phyloP scores from a whole-genome alignment of 1,139 yeast species.

The Candida smagusa region DNA sequence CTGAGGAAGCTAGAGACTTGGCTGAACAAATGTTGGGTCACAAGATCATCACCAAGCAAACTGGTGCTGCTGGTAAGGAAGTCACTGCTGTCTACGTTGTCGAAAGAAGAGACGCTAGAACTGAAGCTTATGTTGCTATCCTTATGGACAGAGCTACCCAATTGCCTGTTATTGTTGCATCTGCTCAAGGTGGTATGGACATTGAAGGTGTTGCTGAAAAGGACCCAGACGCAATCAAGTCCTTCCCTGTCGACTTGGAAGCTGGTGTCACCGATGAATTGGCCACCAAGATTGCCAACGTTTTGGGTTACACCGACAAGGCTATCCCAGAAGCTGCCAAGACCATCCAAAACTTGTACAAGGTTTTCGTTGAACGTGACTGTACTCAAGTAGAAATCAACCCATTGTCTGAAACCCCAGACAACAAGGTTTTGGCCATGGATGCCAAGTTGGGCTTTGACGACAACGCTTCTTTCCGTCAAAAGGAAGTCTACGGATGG shows the following conservation, averaged over 20 bases:
- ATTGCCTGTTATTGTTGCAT: constrained; percentile 90
- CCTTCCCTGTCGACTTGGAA: constrained; percentile 75
- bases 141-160: constrained; percentile 91
- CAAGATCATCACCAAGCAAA: constrained; percentile 95
- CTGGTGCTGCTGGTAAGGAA: constrained; percentile 95
- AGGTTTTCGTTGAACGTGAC: constrained; percentile 85
- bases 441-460: constrained; percentile 99
- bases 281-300: constrained; percentile 74
- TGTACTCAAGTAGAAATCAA: constrained; percentile 98
- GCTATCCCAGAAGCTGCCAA: constrained; percentile 87
- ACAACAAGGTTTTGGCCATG: constrained; percentile 92
- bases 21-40: constrained; percentile 90
- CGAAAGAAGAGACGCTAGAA: constrained; percentile 88
- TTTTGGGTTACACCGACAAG: constrained; percentile 74
- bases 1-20: constrained; percentile 83
- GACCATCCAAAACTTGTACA: constrained; percentile 81
- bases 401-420: constrained; percentile 93
- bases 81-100: constrained; percentile 96
- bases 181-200: constrained; percentile 99
- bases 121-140: constrained; percentile 94
- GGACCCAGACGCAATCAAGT: constrained; percentile 89
- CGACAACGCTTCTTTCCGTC: constrained; percentile 95
- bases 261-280: constrained; percentile 76
- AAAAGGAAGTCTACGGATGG: constrained; percentile 87
- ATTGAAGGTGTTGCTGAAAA: constrained; percentile 96